A percentile compares a stretch with the other conserved stretches of the same genome.
Evolutionary conservation across 73 alveolate species (phyloP).

Genomic region (Paramecium pentaurelia): DNA sequence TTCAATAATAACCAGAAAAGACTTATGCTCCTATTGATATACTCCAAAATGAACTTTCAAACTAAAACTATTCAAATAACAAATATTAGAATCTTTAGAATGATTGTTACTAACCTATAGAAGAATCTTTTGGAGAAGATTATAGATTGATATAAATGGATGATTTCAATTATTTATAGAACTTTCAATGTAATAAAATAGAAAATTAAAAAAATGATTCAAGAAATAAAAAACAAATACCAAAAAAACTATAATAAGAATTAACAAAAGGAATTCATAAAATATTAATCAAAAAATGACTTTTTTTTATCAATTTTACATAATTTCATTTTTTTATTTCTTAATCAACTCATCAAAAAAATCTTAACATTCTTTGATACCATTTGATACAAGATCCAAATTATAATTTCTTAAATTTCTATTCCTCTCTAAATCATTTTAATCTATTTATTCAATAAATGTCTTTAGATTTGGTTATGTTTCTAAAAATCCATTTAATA

Average conservation of each 20-base stretch:
- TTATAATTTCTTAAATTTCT: not conserved
- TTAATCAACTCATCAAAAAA: not conserved
- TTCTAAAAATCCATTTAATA: slow-evolving; percentile 25
- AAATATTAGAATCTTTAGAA: not conserved
- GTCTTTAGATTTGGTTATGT: not conserved
- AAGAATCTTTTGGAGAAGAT: not conserved
- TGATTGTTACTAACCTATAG: not conserved
- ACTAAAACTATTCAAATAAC: not conserved
- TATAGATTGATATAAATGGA: not conserved
- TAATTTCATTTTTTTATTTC: not conserved
- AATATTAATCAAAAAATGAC: not conserved
- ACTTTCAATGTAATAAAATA: not conserved
- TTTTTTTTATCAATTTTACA: not conserved
- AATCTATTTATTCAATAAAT: not conserved
- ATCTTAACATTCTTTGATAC: not conserved
- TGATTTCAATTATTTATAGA: too few species aligned
- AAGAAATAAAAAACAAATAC: too few species aligned
- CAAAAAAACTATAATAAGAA: not conserved
- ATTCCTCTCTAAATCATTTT: not conserved
- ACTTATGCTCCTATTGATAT: not conserved
- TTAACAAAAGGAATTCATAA: not conserved
- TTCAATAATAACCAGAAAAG: not conserved
- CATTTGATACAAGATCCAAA: not conserved
- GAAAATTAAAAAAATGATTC: not conserved
- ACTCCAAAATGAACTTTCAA: not conserved